Evolutionary conservation across 192 early-diverging fungal genomes (phyloP).

Genomic region (Obelidium mucronatum): DNA sequence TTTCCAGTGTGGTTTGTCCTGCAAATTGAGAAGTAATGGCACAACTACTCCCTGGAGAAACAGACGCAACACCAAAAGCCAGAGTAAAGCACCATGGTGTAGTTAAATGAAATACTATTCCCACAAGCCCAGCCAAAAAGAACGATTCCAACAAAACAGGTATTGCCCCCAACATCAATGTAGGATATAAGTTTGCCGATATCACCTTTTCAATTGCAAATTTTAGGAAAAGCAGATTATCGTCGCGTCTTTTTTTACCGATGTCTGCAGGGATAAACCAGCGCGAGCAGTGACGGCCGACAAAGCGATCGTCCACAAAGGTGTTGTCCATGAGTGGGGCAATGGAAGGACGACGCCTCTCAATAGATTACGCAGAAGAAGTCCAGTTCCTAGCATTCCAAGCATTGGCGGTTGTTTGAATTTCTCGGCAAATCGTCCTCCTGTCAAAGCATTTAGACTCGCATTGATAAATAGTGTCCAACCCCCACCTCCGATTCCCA

Average conservation of each 20-base stretch:
- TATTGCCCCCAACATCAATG: conserved; percentile 37
- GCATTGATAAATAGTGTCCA: background rate
- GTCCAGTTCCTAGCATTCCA: conserved; percentile 47
- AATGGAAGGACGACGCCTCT: conserved; percentile 35
- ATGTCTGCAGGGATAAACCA: conserved; percentile 38
- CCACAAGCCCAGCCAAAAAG: conserved; percentile 25
- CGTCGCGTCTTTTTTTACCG: too few relatives aligned
- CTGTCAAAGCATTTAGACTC: background rate
- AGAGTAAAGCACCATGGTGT: conserved; percentile 41
- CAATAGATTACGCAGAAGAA: conserved; percentile 43
- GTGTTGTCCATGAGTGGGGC: conserved; percentile 50
- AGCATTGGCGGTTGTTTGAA: conserved; percentile 41
- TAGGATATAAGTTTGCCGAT: conserved; percentile 17
- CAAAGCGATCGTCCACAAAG: conserved; percentile 46
- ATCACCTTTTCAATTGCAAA: background rate
- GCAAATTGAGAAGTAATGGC: conserved; percentile 41
- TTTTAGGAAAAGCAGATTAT: background rate
- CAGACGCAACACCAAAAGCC: conserved; percentile 47
- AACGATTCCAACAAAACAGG: conserved; percentile 42
- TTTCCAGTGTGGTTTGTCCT: conserved; percentile 39
- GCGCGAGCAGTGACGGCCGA: conserved; percentile 43
- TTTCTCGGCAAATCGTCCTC: conserved; percentile 28
- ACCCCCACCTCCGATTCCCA: conserved; percentile 12
- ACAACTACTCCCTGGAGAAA: conserved; percentile 51
- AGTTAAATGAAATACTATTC: conserved; percentile 37